phyloP scores from a whole-genome alignment of 202 grass and related monocot genomes.

The Dendrocalamus latiflorus region DNA sequence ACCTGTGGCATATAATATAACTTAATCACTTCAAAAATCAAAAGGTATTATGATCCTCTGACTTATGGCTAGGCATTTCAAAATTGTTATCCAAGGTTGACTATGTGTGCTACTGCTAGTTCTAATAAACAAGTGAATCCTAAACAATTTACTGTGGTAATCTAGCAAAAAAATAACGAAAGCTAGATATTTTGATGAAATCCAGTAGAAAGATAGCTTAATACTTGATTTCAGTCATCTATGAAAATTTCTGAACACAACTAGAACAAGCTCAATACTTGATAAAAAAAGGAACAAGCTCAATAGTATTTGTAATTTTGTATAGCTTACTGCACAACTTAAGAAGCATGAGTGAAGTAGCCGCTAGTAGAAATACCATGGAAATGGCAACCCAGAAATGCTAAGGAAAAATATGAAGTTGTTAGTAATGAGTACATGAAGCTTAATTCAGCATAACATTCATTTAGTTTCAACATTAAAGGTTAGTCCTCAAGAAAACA shows the following conservation, averaged over 20 bases:
- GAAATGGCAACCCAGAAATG: no score
- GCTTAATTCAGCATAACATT: no score
- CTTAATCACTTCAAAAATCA: slow-evolving; percentile 4
- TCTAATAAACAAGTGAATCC: slow-evolving; percentile 12
- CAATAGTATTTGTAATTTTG: slow-evolving; percentile 14
- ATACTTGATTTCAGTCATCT: not conserved
- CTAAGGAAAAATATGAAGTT: no score
- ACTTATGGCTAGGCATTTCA: not conserved
- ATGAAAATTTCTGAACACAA: slow-evolving; percentile 7
- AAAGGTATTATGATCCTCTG: not conserved
- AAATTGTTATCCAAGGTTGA: not conserved
- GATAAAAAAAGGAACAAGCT: not conserved
- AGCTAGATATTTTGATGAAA: not conserved
- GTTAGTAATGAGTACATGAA: no score
- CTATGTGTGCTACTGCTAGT: not conserved
- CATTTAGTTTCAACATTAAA: no score
- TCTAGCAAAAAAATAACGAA: not conserved
- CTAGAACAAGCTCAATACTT: not conserved
- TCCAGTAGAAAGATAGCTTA: not conserved
- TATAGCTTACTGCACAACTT: slow-evolving; percentile 72
- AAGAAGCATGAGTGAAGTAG: no score
- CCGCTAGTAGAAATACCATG: slow-evolving; percentile 73
- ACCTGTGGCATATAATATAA: slow-evolving; percentile 37
- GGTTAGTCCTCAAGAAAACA: no score
- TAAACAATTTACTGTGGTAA: not conserved